Evolutionary conservation across 805 yeast genomes (phyloP), one percentile per base, ranked within the genome.

Genomic region (Tetrapisispora nanseiensis): DNA sequence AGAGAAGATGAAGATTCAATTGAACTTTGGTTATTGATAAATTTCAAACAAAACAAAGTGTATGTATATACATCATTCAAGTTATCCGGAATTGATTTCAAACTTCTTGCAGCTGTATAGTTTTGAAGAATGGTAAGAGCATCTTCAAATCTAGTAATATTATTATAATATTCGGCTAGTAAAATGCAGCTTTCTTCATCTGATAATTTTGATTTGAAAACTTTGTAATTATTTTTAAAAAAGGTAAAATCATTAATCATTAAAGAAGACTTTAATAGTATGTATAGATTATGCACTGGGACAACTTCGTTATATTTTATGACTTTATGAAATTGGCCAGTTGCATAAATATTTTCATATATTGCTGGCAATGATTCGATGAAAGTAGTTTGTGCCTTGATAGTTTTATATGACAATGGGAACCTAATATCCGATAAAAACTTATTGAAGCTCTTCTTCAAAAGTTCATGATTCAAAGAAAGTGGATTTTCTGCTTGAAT

Each of bases 331-430:
- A 51, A 59, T 9, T 42, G 39, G 24, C 50, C 48, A 15, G 31
- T 33, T 12, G 43, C 40, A 38, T 46, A 58, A 11, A 60, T 32
- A 18, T 41, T 40, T 24, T 49, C 45, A 41, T 56, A 61, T 9
- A 57, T 48, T 22, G 42, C 39, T 3, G 41, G 46, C 22, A 59
- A 52, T 7, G 57, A 49, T 13, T 44, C 34, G 33, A 54, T 56
- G 46, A 42, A 54, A 15, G 55, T 58, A 1, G 56, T 58, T 42
- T 57, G 63, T n/a, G 36, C 46, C 6, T 57, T 52, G 16, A 61
- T 60, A 10, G 55, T 47, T 40, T 46, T 50, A 42, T 56, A 61
- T 19, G 51, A 47, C 6, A 48, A 42, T 2, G 65, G 64, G 33
- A 61, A 61, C 20, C 50, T 51, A 8, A 56, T 46, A 12, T 30